Evolutionary conservation across 352 stramenopile species (phyloP), one percentile per base, ranked within the genome.

Genomic region (Pythium dissimile): DNA sequence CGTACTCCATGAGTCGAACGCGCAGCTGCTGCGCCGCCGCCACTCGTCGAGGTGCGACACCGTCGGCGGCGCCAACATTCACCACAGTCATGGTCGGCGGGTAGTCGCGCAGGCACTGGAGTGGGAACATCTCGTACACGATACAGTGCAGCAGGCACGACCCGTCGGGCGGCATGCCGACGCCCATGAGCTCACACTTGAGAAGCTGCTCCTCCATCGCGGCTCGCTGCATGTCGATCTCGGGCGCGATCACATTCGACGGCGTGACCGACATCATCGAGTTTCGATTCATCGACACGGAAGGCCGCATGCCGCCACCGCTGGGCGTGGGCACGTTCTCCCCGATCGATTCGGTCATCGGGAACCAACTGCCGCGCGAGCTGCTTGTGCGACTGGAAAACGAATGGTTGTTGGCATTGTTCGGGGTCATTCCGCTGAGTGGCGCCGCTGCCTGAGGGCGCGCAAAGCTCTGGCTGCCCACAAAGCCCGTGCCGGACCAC

Each of bases 91-190:
- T 93, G 27, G 66, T 71, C 24, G 77, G 48, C 1, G 83, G 80
- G 54, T 91, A 93, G 21, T 88, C 77, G 16, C 62, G 62, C 43
- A 93, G 70, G 54, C 75, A 91, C 54, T 90, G 82, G 16, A 93
- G 59, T 46, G 83, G 83, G 50, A 87, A 93, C 75, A 93, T 89
- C 39, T 93, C 83, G 64, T 91, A 93, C 20, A 93, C 80, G 54
- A 93, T 66, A 52, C 83, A 93, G 64, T 93, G 83, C 37, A 93
- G 71, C 55, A 93, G 55, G 50, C 83, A 93, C 7, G 83, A 93
- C 12, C 83, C 83, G 48, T 93, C 83, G 2, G 83, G 83, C 0
- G 83, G 83, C 83, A 93, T 93, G 13, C 83, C 80, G 0, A 93
- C 83, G 48, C 83, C 83, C 46, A 86, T 65, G 1, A 93, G 67